Conservation (phyloP, 2,329 filamentous ascomycete species). For the Colletotrichum sublineola region DNA sequence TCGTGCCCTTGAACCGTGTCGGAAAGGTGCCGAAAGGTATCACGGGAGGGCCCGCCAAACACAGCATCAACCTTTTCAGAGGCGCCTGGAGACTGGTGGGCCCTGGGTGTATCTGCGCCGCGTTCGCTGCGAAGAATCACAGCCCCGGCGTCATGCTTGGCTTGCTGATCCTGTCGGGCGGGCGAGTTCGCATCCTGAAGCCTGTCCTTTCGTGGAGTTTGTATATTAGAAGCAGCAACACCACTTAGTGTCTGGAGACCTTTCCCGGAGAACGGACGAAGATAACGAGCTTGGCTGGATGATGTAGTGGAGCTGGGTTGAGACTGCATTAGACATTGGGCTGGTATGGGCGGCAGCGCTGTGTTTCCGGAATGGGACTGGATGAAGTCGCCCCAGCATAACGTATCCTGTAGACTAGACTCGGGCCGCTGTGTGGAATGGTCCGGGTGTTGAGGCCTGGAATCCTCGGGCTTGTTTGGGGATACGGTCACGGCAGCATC, state of each 20-base stretch:
- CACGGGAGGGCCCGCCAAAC: slow-evolving; percentile 47
- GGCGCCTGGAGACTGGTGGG: slow-evolving; percentile 34
- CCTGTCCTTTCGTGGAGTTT: slow-evolving; percentile 51
- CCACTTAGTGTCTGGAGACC: slow-evolving; percentile 67
- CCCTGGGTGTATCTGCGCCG: slow-evolving; percentile 45
- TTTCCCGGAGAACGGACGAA: slow-evolving; percentile 68
- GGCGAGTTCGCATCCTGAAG: slow-evolving; percentile 42
- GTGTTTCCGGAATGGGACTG: slow-evolving; percentile 55
- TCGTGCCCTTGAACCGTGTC: slow-evolving; percentile 72
- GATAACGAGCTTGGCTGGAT: slow-evolving; percentile 63
- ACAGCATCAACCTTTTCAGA: slow-evolving; percentile 35
- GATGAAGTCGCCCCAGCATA: slow-evolving; percentile 62
- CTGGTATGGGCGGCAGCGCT: slow-evolving; percentile 61
- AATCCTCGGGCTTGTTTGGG: slow-evolving; percentile 49
- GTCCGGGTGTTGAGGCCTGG: slow-evolving; percentile 42
- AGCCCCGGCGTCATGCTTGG: slow-evolving; percentile 46
- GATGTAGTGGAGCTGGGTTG: slow-evolving; percentile 67
- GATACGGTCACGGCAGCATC: slow-evolving; percentile 53
- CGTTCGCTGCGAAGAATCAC: slow-evolving; percentile 44
- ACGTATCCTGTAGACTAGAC: slow-evolving; percentile 68
- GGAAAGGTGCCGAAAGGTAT: slow-evolving; percentile 60
- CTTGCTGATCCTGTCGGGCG: slow-evolving; percentile 41
- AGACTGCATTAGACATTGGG: slow-evolving; percentile 65
- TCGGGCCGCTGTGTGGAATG: slow-evolving; percentile 50
- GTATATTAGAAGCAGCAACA: slow-evolving; percentile 50